These are phyloP conservation scores for Penicillium palitans DNA, from an alignment of 2,329 filamentous ascomycete genomes.

Conservation along the genomic window DNA sequence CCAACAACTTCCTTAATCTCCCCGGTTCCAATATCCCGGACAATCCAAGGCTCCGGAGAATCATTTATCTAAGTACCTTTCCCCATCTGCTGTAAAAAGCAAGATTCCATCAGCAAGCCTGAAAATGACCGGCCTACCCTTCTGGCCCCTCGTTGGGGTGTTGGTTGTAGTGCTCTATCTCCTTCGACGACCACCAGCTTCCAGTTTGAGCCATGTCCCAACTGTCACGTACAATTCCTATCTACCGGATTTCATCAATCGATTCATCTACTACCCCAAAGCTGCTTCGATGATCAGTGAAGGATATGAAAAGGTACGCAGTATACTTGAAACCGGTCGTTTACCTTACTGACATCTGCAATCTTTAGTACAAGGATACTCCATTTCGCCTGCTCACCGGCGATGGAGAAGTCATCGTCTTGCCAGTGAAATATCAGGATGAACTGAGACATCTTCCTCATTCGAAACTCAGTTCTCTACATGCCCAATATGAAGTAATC, in stretches of 20 bases:
- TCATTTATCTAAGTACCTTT: conserved; percentile 3
- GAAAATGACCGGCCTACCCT: conserved; percentile 8
- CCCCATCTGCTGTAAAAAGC: neutral
- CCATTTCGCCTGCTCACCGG: conserved; percentile 32
- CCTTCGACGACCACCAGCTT: conserved; percentile 7
- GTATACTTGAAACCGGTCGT: conserved; percentile 1
- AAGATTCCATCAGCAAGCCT: neutral
- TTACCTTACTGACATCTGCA: neutral
- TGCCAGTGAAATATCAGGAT: conserved; percentile 30
- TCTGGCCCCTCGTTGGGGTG: conserved; percentile 15
- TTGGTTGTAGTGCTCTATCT: conserved; percentile 11
- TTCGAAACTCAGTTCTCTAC: conserved; percentile 26
- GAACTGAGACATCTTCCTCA: conserved; percentile 25
- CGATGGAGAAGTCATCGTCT: conserved; percentile 31
- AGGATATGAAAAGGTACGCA: conserved; percentile 26
- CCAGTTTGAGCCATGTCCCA: conserved; percentile 23
- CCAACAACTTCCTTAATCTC: neutral
- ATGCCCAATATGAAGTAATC: conserved; percentile 31
- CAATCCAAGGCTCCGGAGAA: neutral
- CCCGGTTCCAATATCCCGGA: neutral
- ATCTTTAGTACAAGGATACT: conserved; percentile 27
- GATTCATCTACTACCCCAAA: conserved; percentile 27
- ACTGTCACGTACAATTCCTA: conserved; percentile 22
- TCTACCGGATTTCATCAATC: conserved; percentile 29
- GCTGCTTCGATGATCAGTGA: conserved; percentile 25